Percentiles rank a stretch among this genome's conserved stretches.
These are phyloP conservation scores for Sparassis latifolia DNA, from an alignment of 1,284 basidiomycete genomes.

Conservation along the genomic window DNA sequence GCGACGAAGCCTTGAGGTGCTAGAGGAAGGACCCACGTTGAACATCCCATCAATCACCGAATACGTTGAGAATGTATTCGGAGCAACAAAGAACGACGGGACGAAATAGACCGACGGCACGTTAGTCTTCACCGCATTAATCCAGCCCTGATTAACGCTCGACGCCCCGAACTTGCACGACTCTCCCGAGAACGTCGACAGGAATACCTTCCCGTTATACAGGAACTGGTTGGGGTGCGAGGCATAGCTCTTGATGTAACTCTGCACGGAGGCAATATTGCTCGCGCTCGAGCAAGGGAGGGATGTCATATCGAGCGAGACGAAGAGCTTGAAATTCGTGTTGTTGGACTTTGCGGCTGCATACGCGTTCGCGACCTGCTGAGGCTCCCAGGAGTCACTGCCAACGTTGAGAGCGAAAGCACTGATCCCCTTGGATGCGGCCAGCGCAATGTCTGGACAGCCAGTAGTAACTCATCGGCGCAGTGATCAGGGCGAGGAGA, in stretches of 20 bases:
- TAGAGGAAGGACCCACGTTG: constrained; percentile 23
- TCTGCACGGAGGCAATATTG: constrained; percentile 31
- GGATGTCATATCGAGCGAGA: constrained; percentile 52
- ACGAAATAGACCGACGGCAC: constrained; percentile 27
- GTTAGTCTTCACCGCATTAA: constrained; percentile 21
- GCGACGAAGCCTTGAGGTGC: neutral
- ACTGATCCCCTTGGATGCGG: constrained; percentile 33
- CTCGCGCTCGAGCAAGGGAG: constrained; percentile 31
- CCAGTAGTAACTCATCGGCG: neutral
- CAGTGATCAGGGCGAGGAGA: neutral
- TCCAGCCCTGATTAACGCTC: constrained; percentile 27
- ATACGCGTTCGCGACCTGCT: constrained; percentile 41
- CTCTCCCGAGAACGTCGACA: constrained; percentile 51
- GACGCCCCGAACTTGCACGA: constrained; percentile 39
- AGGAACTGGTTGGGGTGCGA: constrained; percentile 36
- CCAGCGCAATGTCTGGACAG: constrained; percentile 30
- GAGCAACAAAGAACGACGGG: constrained; percentile 32
- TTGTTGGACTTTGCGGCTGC: constrained; percentile 6
- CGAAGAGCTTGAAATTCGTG: constrained; percentile 44
- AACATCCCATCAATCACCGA: constrained; percentile 30
- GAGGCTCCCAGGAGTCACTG: constrained; percentile 41
- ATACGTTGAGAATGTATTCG: constrained; percentile 19
- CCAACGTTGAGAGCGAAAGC: constrained; percentile 41
- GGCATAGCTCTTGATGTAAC: constrained; percentile 36
- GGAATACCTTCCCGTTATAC: constrained; percentile 35